phyloP scores from a whole-genome alignment of 192 early-diverging fungal genomes.

The Podila minutissima region DNA sequence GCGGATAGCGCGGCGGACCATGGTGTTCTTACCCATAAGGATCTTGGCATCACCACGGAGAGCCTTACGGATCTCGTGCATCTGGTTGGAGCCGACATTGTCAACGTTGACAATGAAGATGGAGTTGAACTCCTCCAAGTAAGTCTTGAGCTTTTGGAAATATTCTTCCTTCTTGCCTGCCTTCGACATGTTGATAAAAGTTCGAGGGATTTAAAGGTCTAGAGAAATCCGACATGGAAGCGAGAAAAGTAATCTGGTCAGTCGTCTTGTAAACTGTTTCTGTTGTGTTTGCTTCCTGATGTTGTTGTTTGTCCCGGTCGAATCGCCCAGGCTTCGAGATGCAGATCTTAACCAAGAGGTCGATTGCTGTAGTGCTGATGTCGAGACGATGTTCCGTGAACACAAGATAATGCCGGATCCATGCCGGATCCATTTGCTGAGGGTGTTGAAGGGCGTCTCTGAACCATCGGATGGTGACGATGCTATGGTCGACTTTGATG shows the following conservation, averaged over 20 bases:
- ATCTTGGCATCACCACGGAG: conserved; percentile 93
- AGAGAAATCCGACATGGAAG: neutral
- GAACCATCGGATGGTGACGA: neutral
- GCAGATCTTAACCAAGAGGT: too few species aligned
- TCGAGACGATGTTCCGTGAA: too few species aligned
- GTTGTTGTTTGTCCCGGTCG: neutral
- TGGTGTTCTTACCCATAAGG: conserved; percentile 99
- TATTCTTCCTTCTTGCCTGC: conserved; percentile 99
- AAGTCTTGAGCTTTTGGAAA: conserved; percentile 90
- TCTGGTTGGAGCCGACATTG: conserved; percentile 99
- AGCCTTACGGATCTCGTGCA: conserved; percentile 95
- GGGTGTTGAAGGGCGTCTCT: neutral
- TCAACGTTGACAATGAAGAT: conserved; percentile 99
- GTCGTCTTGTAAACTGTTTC: neutral
- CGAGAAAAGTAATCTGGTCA: neutral
- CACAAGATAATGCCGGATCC: too few species aligned
- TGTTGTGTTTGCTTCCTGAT: neutral
- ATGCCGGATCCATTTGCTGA: too few species aligned
- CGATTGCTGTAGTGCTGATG: too few species aligned
- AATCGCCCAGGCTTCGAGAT: too few species aligned
- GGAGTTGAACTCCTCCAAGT: conserved; percentile 92
- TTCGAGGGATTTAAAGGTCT: conserved; percentile 73
- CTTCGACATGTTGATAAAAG: conserved; percentile 93
- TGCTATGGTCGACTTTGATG: neutral
- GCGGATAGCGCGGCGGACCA: conserved; percentile 90